Evolutionary conservation across 179 eudicot species (phyloP).

Genomic region (Patellifolia procumbens): DNA sequence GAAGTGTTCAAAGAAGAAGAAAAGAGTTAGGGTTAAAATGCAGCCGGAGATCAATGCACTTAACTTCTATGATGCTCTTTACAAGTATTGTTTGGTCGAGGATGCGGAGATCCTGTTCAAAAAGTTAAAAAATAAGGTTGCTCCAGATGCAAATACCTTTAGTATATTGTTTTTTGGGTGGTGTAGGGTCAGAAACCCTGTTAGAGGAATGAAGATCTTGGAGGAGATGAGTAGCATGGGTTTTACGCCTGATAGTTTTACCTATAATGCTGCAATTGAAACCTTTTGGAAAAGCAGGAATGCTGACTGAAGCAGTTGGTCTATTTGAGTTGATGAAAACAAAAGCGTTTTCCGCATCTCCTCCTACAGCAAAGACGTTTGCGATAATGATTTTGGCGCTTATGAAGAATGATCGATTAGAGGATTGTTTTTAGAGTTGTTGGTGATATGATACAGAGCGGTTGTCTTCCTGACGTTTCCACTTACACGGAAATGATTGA

Average conservation of each 20-base stretch:
- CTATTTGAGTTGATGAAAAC: slow-evolving; percentile 70
- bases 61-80: slow-evolving; percentile 81
- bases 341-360: slow-evolving; percentile 53
- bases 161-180: slow-evolving; percentile 85
- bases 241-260: slow-evolving; percentile 63
- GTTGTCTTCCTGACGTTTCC: slow-evolving; percentile 91
- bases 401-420: slow-evolving; percentile 54
- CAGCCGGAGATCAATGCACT: slow-evolving; percentile 77
- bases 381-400: slow-evolving; percentile 68
- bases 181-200: slow-evolving; percentile 84
- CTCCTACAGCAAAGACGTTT: slow-evolving; percentile 85
- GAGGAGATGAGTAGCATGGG: slow-evolving; percentile 75
- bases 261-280: slow-evolving; percentile 83
- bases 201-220: slow-evolving; percentile 61
- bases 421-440: slow-evolving; percentile 63
- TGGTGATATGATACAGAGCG: slow-evolving; percentile 71
- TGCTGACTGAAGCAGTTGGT: slow-evolving; percentile 71
- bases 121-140: slow-evolving; percentile 54
- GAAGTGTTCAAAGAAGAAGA: slow-evolving; percentile 83
- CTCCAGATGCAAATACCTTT: slow-evolving; percentile 66
- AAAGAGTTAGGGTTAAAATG: slow-evolving; percentile 60
- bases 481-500: slow-evolving; percentile 84
- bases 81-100: slow-evolving; percentile 80
- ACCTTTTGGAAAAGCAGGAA: slow-evolving; percentile 75
- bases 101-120: slow-evolving; percentile 62